phyloP scores from a whole-genome alignment of 1,284 basidiomycete species.

The Golubevia pallescens region DNA sequence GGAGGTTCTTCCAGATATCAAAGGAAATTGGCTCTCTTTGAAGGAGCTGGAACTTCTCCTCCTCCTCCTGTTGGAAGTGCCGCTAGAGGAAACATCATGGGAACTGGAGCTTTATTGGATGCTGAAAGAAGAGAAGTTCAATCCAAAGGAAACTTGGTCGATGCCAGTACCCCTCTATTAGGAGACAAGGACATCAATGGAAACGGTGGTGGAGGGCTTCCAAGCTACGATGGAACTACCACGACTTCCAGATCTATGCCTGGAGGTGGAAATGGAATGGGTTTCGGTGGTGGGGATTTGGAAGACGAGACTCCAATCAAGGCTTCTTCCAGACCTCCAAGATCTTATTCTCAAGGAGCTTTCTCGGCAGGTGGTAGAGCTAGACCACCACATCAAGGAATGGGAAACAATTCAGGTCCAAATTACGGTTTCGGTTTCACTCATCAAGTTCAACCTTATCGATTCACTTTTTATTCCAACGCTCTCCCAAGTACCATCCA shows the following conservation, averaged over 20 bases:
- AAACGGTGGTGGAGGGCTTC: conserved; percentile 52
- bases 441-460: conserved; percentile 75
- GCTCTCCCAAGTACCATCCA: conserved; percentile 90
- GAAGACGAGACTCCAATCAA: conserved; percentile 11
- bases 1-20: conserved; percentile 65
- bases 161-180: conserved; percentile 63
- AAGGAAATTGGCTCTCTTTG: conserved; percentile 90
- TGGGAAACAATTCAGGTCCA: conserved; percentile 64
- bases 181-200: conserved; percentile 31
- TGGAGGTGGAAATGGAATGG: conserved; percentile 14
- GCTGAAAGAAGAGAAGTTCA: conserved; percentile 4
- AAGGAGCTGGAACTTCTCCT: conserved; percentile 68
- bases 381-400: conserved; percentile 61
- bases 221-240: conserved; percentile 59
- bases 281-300: conserved; percentile 16
- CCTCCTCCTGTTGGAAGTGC: conserved; percentile 37
- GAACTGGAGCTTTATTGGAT: conserved; percentile 59
- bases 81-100: conserved; percentile 64
- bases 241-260: conserved; percentile 21
- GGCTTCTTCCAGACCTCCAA: too few species aligned
- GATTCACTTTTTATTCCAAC: conserved; percentile 99
- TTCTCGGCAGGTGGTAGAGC: conserved; percentile 6
- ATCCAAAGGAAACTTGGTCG: conserved; percentile 12
- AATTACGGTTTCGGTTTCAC: too few species aligned
- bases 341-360: too few species aligned